These are phyloP conservation scores for Zygoascus ofunaensis DNA, from an alignment of 805 yeast species.

Conservation along the genomic window DNA sequence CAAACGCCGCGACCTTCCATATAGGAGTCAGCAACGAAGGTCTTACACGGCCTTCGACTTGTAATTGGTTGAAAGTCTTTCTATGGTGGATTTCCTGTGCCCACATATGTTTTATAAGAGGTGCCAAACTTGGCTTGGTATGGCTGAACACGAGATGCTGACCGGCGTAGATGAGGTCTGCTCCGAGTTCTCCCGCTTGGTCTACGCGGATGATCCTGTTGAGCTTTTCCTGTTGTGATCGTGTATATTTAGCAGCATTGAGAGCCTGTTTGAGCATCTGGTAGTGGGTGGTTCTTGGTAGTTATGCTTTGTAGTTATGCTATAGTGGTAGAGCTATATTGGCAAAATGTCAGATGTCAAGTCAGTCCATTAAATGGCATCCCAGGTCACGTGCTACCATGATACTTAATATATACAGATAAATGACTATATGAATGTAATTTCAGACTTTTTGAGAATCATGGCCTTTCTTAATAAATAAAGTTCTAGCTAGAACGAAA, in stretches of 20 bases:
- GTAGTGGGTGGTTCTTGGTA: not conserved
- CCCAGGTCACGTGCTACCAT: too few relatives aligned
- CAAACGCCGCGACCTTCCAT: conserved; percentile 87
- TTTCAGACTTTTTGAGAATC: too few relatives aligned
- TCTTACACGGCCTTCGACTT: conserved; percentile 68
- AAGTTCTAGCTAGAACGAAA: too few relatives aligned
- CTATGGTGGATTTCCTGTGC: conserved; percentile 93
- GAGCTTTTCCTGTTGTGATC: conserved; percentile 21
- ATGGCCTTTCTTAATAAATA: too few relatives aligned
- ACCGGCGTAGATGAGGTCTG: conserved; percentile 85
- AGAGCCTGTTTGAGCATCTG: conserved; percentile 21
- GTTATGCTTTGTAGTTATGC: too few relatives aligned
- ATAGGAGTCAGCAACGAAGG: conserved; percentile 87
- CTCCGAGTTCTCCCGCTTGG: conserved; percentile 97
- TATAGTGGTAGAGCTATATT: too few relatives aligned
- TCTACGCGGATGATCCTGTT: conserved; percentile 62
- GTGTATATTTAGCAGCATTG: conserved; percentile 14
- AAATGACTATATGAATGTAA: too few relatives aligned
- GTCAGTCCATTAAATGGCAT: too few relatives aligned
- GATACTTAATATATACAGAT: too few relatives aligned
- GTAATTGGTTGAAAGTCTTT: conserved; percentile 70
- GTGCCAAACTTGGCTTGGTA: conserved; percentile 65
- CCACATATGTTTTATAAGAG: conserved; percentile 91
- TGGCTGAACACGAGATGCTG: conserved; percentile 69
- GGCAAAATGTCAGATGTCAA: too few relatives aligned